phyloP scores from a whole-genome alignment of 805 yeast species.

The Priceomyces melissophilus region DNA sequence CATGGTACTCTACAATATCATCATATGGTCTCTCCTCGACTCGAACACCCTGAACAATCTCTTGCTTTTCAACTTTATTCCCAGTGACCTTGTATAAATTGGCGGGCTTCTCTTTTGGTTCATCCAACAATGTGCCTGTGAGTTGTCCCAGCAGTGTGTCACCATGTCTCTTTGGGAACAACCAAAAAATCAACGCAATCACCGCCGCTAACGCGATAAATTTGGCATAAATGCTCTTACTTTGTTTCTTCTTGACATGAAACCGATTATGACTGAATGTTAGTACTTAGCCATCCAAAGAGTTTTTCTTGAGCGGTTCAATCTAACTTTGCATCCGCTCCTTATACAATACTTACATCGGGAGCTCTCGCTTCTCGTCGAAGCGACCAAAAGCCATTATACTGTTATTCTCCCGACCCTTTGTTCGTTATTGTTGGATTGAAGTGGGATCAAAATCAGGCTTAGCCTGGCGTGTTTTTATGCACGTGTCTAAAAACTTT shows the following conservation, averaged over 20 bases:
- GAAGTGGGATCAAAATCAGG: not conserved
- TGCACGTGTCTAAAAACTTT: no score
- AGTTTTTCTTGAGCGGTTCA: no score
- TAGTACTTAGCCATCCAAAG: slow-evolving; percentile 7
- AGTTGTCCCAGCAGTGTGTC: no score
- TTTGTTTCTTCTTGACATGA: slow-evolving; percentile 15
- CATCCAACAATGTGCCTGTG: no score
- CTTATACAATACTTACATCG: slow-evolving; percentile 37
- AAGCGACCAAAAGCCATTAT: slow-evolving; percentile 24
- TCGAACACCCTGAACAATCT: slow-evolving; percentile 13
- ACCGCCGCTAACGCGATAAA: no score
- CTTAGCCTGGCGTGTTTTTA: no score
- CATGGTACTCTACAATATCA: slow-evolving; percentile 57
- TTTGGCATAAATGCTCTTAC: no score
- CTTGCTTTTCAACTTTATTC: slow-evolving; percentile 22
- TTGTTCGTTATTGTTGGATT: not conserved
- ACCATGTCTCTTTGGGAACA: no score
- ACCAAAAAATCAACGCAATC: no score
- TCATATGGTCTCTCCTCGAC: slow-evolving; percentile 31
- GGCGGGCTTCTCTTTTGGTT: no score
- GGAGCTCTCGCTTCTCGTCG: slow-evolving; percentile 47
- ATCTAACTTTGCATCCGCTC: not conserved
- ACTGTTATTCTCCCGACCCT: no score
- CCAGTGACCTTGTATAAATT: slow-evolving; percentile 29
- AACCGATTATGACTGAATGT: slow-evolving; percentile 15